A percentile compares a stretch with the other conserved stretches of the same genome.
phyloP scores from a whole-genome alignment of 2,329 filamentous ascomycete species.

The Sclerotinia borealis region DNA sequence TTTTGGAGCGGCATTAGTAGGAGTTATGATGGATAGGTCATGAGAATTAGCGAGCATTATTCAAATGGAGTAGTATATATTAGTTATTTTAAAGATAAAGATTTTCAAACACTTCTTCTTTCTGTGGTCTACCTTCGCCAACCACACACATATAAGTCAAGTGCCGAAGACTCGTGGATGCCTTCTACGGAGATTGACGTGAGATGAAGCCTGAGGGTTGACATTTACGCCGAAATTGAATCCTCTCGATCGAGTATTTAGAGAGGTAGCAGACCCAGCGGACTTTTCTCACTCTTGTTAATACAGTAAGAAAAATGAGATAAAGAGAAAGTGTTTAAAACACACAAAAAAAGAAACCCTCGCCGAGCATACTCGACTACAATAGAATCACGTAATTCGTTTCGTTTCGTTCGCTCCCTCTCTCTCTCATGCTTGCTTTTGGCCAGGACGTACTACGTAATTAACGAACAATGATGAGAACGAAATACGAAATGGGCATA shows the following conservation, averaged over 20 bases:
- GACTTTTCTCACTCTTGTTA: not conserved
- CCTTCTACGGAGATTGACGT: not conserved
- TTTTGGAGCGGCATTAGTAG: not conserved
- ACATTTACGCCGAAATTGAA: not conserved
- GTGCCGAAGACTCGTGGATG: not conserved
- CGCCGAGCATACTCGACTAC: not conserved
- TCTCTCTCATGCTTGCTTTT: no score
- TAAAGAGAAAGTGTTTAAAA: no score
- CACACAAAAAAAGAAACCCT: not conserved
- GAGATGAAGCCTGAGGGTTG: no score
- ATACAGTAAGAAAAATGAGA: not conserved
- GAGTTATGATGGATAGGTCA: constrained; percentile 13
- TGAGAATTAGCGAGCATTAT: constrained; percentile 6
- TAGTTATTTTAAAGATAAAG: not conserved
- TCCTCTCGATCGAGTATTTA: constrained; percentile 1
- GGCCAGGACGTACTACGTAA: no score
- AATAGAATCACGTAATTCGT: no score
- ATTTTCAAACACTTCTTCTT: not conserved
- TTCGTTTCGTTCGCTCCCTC: no score
- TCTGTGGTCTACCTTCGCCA: not conserved
- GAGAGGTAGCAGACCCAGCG: not conserved
- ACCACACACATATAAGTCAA: not conserved
- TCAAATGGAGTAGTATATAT: constrained; percentile 9
- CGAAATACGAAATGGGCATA: no score
- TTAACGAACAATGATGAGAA: no score